Evolutionary conservation across 192 early-diverging fungal genomes (phyloP).

Genomic region (Umbelopsis sp.): DNA sequence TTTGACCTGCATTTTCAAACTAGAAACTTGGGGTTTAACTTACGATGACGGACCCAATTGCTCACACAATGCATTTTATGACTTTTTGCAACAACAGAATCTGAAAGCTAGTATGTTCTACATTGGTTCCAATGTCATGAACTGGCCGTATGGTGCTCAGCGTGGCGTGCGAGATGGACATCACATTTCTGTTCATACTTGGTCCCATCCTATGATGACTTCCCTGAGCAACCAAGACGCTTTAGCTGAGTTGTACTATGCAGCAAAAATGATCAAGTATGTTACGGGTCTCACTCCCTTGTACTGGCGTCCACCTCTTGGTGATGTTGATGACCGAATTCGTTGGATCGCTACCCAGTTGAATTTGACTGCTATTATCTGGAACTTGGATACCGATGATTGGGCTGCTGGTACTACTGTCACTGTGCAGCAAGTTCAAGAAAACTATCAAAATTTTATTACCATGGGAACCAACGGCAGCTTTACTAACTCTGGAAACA

Average conservation of each 20-base stretch:
- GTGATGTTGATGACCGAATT: constrained; percentile 58
- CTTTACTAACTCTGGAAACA: constrained; percentile 34
- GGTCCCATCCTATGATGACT: constrained; percentile 59
- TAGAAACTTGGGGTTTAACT: constrained; percentile 43
- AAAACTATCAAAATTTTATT: constrained; percentile 34
- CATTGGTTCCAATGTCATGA: constrained; percentile 42
- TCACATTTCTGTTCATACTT: constrained; percentile 66
- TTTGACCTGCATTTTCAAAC: neutral
- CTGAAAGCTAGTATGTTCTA: constrained; percentile 46
- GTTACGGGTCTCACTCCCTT: constrained; percentile 51
- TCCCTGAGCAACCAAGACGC: constrained; percentile 46
- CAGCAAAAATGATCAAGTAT: constrained; percentile 55
- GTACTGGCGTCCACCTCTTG: constrained; percentile 54
- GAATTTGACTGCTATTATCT: constrained; percentile 52
- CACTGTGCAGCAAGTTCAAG: constrained; percentile 23
- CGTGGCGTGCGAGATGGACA: constrained; percentile 55
- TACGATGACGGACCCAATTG: constrained; percentile 61
- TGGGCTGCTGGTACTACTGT: constrained; percentile 38
- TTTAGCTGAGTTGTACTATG: constrained; percentile 58
- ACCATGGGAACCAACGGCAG: constrained; percentile 34
- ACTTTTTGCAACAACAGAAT: constrained; percentile 47
- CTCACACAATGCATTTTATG: constrained; percentile 46
- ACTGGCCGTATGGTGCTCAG: constrained; percentile 41
- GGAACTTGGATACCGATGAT: constrained; percentile 60
- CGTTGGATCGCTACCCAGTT: constrained; percentile 53